These are phyloP conservation scores for Fusarium tjaetaba DNA, from an alignment of 2,329 filamentous ascomycete species.

Conservation along the genomic window DNA sequence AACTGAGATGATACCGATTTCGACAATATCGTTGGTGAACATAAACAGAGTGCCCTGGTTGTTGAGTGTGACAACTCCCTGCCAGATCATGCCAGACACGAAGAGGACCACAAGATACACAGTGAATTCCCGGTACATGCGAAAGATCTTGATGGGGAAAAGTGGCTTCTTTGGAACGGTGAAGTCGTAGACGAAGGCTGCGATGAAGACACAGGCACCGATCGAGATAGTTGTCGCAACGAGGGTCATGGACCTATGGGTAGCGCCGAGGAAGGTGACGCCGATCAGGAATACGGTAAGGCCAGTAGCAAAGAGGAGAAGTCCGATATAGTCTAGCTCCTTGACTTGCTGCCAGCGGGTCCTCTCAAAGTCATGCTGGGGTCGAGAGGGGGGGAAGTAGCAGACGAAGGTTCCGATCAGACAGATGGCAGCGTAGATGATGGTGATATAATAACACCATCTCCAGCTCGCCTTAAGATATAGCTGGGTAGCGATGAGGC, in stretches of 20 bases:
- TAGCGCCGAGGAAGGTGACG: background rate
- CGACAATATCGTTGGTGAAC: conserved; percentile 5
- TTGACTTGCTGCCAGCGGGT: conserved; percentile 18
- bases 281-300: conserved; percentile 1
- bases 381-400: conserved; percentile 10
- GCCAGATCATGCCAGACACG: conserved; percentile 13
- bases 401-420: conserved; percentile 3
- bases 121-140: conserved; percentile 8
- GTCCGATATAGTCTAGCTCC: conserved; percentile 10
- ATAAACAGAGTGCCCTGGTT: conserved; percentile 11
- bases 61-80: background rate
- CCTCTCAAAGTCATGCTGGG: conserved; percentile 12
- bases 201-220: conserved; percentile 3
- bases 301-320: conserved; percentile 3
- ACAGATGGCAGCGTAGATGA: conserved; percentile 3
- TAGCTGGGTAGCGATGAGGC: conserved; percentile 4
- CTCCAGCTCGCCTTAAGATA: conserved; percentile 9
- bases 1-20: conserved; percentile 3
- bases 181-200: conserved; percentile 10
- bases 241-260: background rate
- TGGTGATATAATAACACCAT: conserved; percentile 18
- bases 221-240: conserved; percentile 1
- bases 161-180: background rate
- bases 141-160: conserved; percentile 3
- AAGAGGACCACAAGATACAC: conserved; percentile 9